Base-by-base conservation (phyloP, 192 early-diverging fungal genomes). In the Linnemannia exigua region DNA sequence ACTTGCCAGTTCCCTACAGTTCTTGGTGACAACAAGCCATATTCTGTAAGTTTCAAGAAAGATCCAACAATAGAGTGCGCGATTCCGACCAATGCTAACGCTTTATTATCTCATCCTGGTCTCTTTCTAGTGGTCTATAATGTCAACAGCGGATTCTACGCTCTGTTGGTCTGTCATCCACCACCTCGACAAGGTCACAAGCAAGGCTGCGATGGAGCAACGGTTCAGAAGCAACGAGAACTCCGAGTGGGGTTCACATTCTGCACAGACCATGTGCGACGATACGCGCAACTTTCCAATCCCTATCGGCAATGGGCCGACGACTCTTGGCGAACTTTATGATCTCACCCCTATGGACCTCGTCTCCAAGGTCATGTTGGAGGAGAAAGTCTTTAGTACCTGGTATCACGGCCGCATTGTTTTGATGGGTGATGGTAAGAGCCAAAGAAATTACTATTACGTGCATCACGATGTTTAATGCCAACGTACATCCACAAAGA, bases 321-420 rank as follows among this genome's bases (percentile, higher is more conserved):
- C 9, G 4, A 78, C 68, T 0, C 7, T 78, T 5, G 76, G 50
- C 7, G 68, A 78, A 12, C 51, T 77, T 7, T 68, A 70, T 19
- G 50, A 58, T 19, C 6, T 36, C 33, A 70, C 68, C 0, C 22
- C 17, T 8, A 58, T 33, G 41, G 74, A 75, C 0, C 28, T 75
- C 1, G 66, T 75, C 12, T 41, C 36, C 0, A 61, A 75, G 36
- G 74, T 75, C 1, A 66, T 66, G 54, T 31, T 77, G 66, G 75
- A 77, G 48, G 75, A 68, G 14, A 77, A 77, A 33, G 31, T 77
- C 41, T 77, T 77, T n/a, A 66, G 47, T 31, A 77, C 75, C 5
- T 77, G 75, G 75, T 37, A 69, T 50, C 31, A 22, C 3, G 66
- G 63, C 1, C 12, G 75, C 3, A 37, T 46, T 1, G 75, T 77